These are phyloP conservation scores for Hypoxylon sp. DNA, from an alignment of 2,329 filamentous ascomycete species.

Conservation along the genomic window DNA sequence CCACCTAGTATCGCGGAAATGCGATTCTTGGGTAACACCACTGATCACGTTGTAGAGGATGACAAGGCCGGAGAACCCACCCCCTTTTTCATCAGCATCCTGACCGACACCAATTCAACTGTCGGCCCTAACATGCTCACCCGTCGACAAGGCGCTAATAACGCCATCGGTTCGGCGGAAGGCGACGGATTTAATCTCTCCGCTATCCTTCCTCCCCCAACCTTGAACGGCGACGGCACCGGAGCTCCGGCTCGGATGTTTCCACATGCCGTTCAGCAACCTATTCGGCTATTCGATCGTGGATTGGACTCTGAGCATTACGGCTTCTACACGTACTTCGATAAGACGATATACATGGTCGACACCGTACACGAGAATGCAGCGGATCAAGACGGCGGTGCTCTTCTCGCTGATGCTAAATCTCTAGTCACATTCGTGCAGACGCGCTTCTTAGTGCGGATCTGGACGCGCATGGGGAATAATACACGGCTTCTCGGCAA, in stretches of 20 bases:
- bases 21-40: conserved; percentile 84
- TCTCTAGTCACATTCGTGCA: conserved; percentile 67
- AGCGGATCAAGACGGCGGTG: conserved; percentile 64
- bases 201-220: conserved; percentile 69
- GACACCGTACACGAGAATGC: conserved; percentile 43
- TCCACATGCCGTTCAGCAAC: conserved; percentile 76
- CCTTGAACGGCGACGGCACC: conserved; percentile 71
- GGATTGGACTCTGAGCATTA: conserved; percentile 85
- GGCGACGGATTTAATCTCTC: conserved; percentile 54
- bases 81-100: conserved; percentile 81
- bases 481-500: conserved; percentile 52
- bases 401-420: conserved; percentile 60
- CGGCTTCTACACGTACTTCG: conserved; percentile 92
- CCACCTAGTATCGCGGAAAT: conserved; percentile 74
- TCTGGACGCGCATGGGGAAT: conserved; percentile 66
- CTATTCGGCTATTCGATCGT: conserved; percentile 84
- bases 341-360: conserved; percentile 82
- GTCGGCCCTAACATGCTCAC: conserved; percentile 43
- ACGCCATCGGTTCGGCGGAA: conserved; percentile 34
- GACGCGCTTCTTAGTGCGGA: conserved; percentile 69
- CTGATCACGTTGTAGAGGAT: conserved; percentile 72
- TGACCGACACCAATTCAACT: conserved; percentile 40
- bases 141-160: conserved; percentile 44
- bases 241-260: conserved; percentile 77
- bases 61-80: conserved; percentile 85